Evolutionary conservation across 78 protist species (phyloP), one percentile per base, ranked within the genome.

Genomic region (Andalucia godoyi): DNA sequence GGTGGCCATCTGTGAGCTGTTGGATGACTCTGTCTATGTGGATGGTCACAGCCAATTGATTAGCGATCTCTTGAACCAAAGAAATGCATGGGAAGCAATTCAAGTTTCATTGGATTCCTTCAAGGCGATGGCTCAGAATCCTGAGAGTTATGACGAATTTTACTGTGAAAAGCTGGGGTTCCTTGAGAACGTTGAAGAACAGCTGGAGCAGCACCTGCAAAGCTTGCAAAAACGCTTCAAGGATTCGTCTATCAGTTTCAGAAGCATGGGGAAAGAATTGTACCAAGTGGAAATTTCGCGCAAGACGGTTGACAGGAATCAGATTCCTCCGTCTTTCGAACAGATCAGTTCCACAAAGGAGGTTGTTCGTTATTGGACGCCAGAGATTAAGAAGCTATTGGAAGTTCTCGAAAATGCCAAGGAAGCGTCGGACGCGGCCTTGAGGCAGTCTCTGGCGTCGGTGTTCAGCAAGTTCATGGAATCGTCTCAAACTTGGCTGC

Each of bases 231-330:
- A 23, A 3, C 15, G 23, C 47, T 23, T 46, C 34, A 12, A 42
- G 18, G 40, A 1, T 21, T 6, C 40, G 2, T 7, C 1, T 21
- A 7, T 58, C 4, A 5, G 2, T 38, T 67, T 27, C 57, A 7
- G 18, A 41, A 10, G 50, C 54, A 0, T 69, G 10, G 55, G 60
- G 29, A 62, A 61, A 41, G 77, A 68, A n/a, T 1, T 0, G 12
- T 69, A 67, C 55, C 67, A 60, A 60, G 21, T 69, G 27, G 72
- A 60, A 25, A 57, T 66, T 27, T 64, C 65, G 3, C 23, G 12
- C 12, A 54, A 21, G 34, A n/a, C 68, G 32, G 8, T 23, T 1
- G 21, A 4, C 17, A 2, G 25, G 54, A 18, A 17, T 1, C 3
- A 2, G 1, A 39, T 68, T 10, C 75, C 74, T 8, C 33, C 3